These are phyloP conservation scores for Tolypocladium endophyticum DNA, from an alignment of 2,329 filamentous ascomycete genomes.

Conservation along the genomic window DNA sequence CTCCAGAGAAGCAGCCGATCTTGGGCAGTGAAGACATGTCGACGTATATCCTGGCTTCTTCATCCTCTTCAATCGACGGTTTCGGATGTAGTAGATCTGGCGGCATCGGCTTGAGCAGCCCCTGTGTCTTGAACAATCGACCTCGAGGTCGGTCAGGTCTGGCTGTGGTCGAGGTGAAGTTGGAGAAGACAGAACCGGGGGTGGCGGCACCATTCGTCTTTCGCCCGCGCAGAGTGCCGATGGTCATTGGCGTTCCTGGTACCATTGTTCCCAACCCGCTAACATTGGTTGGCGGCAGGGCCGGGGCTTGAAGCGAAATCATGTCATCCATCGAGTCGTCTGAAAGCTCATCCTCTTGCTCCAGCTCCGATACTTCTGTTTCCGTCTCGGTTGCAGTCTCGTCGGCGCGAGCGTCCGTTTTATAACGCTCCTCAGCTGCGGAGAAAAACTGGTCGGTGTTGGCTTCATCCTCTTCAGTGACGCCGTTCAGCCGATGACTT, in stretches of 20 bases:
- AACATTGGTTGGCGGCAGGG: slow-evolving; percentile 64
- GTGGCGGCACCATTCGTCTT: slow-evolving; percentile 65
- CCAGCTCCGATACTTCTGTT: slow-evolving; percentile 50
- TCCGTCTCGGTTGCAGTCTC: slow-evolving; percentile 51
- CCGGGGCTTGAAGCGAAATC: slow-evolving; percentile 77
- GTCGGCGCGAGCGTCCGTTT: slow-evolving; percentile 47
- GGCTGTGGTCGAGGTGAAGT: slow-evolving; percentile 74
- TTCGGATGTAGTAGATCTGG: slow-evolving; percentile 77
- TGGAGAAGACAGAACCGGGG: slow-evolving; percentile 82
- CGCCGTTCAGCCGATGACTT: slow-evolving; percentile 40
- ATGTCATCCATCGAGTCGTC: slow-evolving; percentile 90
- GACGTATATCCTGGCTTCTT: slow-evolving; percentile 82
- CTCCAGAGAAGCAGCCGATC: slow-evolving; percentile 92
- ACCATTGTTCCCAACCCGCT: slow-evolving; percentile 73
- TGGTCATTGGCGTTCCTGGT: slow-evolving; percentile 68
- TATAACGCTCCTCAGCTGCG: slow-evolving; percentile 69
- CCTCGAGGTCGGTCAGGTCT: slow-evolving; percentile 61
- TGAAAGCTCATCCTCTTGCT: slow-evolving; percentile 66
- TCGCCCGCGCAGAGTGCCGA: slow-evolving; percentile 47
- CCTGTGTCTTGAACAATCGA: slow-evolving; percentile 76
- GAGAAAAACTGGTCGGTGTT: slow-evolving; percentile 90
- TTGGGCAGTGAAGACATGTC: slow-evolving; percentile 77
- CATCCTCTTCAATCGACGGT: slow-evolving; percentile 67
- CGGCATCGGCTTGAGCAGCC: slow-evolving; percentile 60
- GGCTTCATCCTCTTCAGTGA: slow-evolving; percentile 60